A percentile compares a stretch with the other conserved stretches of the same genome.
Evolutionary conservation across 2,329 filamentous ascomycete genomes (phyloP).

Genomic region (Immersiporthe knoxdaviesiana): DNA sequence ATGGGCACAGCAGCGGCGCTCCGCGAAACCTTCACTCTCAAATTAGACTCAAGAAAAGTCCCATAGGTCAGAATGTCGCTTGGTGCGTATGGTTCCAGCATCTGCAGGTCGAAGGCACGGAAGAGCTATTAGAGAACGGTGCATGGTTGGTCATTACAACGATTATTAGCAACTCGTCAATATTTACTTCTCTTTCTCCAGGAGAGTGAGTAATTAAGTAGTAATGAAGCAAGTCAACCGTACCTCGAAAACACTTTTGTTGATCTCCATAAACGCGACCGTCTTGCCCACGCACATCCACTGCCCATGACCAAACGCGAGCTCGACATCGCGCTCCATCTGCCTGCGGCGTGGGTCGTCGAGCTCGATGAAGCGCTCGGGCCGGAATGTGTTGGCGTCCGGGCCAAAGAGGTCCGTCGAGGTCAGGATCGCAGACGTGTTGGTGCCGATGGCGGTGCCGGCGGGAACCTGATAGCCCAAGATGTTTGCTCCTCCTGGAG

Average conservation of each 20-base stretch:
- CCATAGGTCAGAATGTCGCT: constrained; percentile 6
- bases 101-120: constrained; percentile 16
- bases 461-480: constrained; percentile 13
- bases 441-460: constrained; percentile 19
- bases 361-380: constrained; percentile 60
- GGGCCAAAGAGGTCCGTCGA: constrained; percentile 41
- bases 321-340: constrained; percentile 41
- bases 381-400: constrained; percentile 61
- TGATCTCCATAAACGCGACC: constrained; percentile 48
- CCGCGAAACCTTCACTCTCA: constrained; percentile 7
- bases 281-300: constrained; percentile 47
- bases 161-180: too few relatives aligned
- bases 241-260: constrained; percentile 47
- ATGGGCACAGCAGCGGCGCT: neutral
- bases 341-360: constrained; percentile 40
- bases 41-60: constrained; percentile 2
- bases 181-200: too few relatives aligned
- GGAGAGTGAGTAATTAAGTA: too few relatives aligned
- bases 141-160: too few relatives aligned
- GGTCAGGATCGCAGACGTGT: constrained; percentile 17
- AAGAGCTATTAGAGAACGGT: neutral
- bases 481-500: constrained; percentile 13
- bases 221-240: constrained; percentile 18
- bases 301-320: constrained; percentile 46
- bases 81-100: constrained; percentile 4